Evolutionary conservation across 2,329 filamentous ascomycete species (phyloP).

Genomic region (Neospermospora avenae): DNA sequence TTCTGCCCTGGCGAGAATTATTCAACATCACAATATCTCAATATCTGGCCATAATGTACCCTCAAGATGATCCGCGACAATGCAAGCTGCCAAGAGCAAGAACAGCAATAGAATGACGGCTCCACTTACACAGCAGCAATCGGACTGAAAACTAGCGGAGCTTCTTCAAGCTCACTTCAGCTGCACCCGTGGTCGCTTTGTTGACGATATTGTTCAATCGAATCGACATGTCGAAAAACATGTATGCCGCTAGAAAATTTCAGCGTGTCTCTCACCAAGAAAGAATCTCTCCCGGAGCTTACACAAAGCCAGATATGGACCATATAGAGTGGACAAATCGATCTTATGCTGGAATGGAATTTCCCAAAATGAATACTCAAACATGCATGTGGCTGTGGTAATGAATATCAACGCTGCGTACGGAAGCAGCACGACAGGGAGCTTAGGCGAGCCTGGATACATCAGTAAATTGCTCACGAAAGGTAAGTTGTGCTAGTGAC

Average conservation of each 20-base stretch:
- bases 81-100: no score
- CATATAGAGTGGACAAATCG: slow-evolving; percentile 50
- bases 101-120: no score
- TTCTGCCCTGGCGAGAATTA: no score
- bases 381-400: slow-evolving; percentile 60
- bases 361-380: slow-evolving; percentile 57
- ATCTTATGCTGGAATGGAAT: slow-evolving; percentile 45
- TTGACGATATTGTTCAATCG: slow-evolving; percentile 30
- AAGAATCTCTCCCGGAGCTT: slow-evolving; percentile 33
- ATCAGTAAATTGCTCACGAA: slow-evolving; percentile 3
- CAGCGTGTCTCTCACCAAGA: not conserved
- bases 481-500: not conserved
- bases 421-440: slow-evolving; percentile 57
- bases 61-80: no score
- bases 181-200: not conserved
- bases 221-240: slow-evolving; percentile 41
- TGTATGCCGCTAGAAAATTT: slow-evolving; percentile 37
- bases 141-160: not conserved
- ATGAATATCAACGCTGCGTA: slow-evolving; percentile 57
- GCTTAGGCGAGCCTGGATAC: slow-evolving; percentile 48
- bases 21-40: no score
- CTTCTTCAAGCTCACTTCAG: not conserved
- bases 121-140: not conserved
- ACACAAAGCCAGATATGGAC: slow-evolving; percentile 55
- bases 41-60: no score